phyloP scores from a whole-genome alignment of 768 basidiomycete species.

The Amylocystis lapponica region DNA sequence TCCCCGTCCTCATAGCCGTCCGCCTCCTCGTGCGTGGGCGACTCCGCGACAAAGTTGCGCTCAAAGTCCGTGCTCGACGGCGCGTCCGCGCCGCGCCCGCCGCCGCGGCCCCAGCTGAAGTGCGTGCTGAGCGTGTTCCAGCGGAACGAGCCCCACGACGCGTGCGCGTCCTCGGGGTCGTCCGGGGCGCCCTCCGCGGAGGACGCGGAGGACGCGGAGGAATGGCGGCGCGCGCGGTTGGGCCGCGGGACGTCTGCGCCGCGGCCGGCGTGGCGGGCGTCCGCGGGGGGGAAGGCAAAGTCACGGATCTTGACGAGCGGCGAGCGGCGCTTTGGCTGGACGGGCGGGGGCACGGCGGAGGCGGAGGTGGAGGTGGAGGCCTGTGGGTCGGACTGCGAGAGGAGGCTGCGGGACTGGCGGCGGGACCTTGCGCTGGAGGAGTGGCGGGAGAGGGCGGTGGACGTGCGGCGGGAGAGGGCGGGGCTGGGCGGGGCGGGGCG shows the following conservation, averaged over 20 bases:
- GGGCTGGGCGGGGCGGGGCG: constrained; percentile 63
- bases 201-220: constrained; percentile 22
- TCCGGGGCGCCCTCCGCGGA: constrained; percentile 21
- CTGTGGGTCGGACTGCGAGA: constrained; percentile 33
- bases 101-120: constrained; percentile 30
- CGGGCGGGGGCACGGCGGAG: constrained; percentile 7
- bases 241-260: constrained; percentile 37
- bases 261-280: constrained; percentile 38
- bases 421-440: constrained; percentile 29
- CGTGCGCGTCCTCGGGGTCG: constrained; percentile 19
- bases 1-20: constrained; percentile 18
- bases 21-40: constrained; percentile 23
- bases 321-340: constrained; percentile 13
- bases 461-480: constrained; percentile 41
- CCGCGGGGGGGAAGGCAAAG: constrained; percentile 37
- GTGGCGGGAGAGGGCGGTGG: constrained; percentile 26
- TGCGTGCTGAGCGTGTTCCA: constrained; percentile 31
- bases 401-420: constrained; percentile 33
- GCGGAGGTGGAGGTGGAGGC: constrained; percentile 20
- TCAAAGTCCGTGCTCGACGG: constrained; percentile 42
- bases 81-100: constrained; percentile 11
- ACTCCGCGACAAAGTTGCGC: constrained; percentile 37
- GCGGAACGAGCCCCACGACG: constrained; percentile 36
- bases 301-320: constrained; percentile 42
- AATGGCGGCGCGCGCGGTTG: constrained; percentile 29